Evolutionary conservation across 805 yeast species (phyloP), one percentile per base, ranked within the genome.

Genomic region (Yamadazyma tumulicola): DNA sequence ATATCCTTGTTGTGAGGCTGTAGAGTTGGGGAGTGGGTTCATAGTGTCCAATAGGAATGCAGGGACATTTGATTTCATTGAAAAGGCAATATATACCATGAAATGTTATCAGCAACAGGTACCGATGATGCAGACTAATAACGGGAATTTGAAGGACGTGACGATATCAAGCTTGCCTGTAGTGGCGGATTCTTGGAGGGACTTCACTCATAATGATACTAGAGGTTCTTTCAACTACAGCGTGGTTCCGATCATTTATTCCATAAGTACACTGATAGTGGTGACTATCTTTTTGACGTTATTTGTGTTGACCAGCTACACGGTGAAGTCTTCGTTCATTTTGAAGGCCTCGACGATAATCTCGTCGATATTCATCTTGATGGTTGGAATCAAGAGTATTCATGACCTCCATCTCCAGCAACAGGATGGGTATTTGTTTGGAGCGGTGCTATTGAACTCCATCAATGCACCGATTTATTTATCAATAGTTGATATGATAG

Each of bases 181-280:
- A 1, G 64, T 75, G 11, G 45, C 41, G 3, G 37, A 47, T 2
- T 71, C 77, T 17, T 83, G 89, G 89, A 14, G 47, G 1, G 39
- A 40, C 10, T 79, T 57, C 44, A 55, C 72, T 1, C 36, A 34
- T 5, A 37, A 49, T 12, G 55, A 54, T 16, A 46, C 52, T 3
- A 56, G 40, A 4, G 78, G 79, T 1, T 45, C 67, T 3, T 81
- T 74, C 55, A 55, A 69, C 13, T 74, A 73, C 50, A 70, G 82
- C 31, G 65, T 81, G 12, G 81, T 74, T 39, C 79, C 88, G 0
- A 67, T 80, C 24, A 60, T 82, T 1, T 77, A 79, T 49, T 72
- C 85, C 0, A 52, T 82, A 14, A 70, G 85, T 7, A 71, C 79
- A 0, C 79, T 82, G 52, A 75, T 82, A 5, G 81, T 82, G 13